phyloP scores from a whole-genome alignment of 805 yeast species.

The Ogataea naganishii region DNA sequence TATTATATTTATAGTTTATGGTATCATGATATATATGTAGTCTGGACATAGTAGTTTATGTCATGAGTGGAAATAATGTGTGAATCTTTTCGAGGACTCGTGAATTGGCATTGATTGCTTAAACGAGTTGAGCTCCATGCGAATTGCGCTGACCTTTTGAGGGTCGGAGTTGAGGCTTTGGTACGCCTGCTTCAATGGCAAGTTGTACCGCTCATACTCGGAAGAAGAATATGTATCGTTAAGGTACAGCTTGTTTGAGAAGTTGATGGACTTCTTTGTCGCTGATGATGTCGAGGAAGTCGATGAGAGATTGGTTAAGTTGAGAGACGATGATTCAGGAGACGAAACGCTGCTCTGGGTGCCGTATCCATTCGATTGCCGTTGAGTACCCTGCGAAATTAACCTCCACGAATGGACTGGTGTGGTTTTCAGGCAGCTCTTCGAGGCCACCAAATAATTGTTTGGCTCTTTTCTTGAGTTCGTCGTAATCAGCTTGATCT shows the following conservation, averaged over 20 bases:
- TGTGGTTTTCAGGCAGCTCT: too few species aligned
- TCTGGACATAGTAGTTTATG: too few species aligned
- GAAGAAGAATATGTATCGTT: constrained; percentile 45
- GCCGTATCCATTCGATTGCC: too few species aligned
- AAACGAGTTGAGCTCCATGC: constrained; percentile 55
- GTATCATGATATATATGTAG: background rate
- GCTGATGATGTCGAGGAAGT: too few species aligned
- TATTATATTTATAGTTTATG: background rate
- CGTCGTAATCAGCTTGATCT: constrained; percentile 9
- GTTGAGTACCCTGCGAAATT: too few species aligned
- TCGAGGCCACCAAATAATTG: too few species aligned
- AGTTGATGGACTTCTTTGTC: constrained; percentile 15
- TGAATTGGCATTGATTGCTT: constrained; percentile 69
- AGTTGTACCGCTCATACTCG: constrained; percentile 46
- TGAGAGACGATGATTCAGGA: too few species aligned
- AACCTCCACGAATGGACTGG: too few species aligned
- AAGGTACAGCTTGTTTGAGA: constrained; percentile 37
- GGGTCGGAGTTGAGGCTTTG: constrained; percentile 38
- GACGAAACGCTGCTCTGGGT: too few species aligned
- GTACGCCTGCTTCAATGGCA: constrained; percentile 38
- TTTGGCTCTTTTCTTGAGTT: constrained; percentile 6
- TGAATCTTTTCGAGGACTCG: constrained; percentile 46
- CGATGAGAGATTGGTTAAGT: too few species aligned
- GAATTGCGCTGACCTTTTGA: constrained; percentile 41
- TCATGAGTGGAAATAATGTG: constrained; percentile 52